Evolutionary conservation across 139 green algal genomes (phyloP), one percentile per base, ranked within the genome.

Genomic region (Asterochloris sp.): DNA sequence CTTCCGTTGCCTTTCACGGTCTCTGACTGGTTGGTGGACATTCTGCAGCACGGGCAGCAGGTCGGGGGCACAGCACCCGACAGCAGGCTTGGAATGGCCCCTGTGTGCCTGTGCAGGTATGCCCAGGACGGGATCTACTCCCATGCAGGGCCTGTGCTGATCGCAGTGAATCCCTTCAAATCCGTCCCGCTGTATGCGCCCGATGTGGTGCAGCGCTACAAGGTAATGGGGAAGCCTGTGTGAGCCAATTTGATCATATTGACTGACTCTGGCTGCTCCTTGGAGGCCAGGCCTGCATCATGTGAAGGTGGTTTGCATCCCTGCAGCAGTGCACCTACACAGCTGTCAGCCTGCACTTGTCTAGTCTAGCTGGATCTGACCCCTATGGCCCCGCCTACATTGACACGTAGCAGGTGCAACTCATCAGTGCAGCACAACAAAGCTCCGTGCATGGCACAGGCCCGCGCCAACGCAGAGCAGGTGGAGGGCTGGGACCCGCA

Each of bases 101-200:
- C 2, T 54, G 38, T 54, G 38, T 54, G 38, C 38, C 38, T 54
- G 38, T 54, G 38, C 6, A 54, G 38, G 38, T 95, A 95, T 78
- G 69, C 68, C 0, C 63, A 77, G 12, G 89, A 95, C 67, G 63
- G 83, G 1, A 95, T 98, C 29, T 98, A 98, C 88, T 97, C 95
- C 0, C 87, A 85, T 12, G 89, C 91, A 8, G 95, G 95, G 0
- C 92, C 92, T 0, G 93, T 98, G 66, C 88, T 98, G 13, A 95
- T 98, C 62, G 95, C 95, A 0, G 78, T 98, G 60, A 98, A 98
- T 82, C 94, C 94, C 9, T 97, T 94, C 90, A 94, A 94, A 82
- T 14, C 54, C 15, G 88, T 98, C 83, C 91, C 92, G 0, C 85
- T 98, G 77, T 98, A 98, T 82, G 88, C 89, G 0, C 19, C 78